Conservation (phyloP, 768 basidiomycete species). For the Suillus ampliporus region DNA sequence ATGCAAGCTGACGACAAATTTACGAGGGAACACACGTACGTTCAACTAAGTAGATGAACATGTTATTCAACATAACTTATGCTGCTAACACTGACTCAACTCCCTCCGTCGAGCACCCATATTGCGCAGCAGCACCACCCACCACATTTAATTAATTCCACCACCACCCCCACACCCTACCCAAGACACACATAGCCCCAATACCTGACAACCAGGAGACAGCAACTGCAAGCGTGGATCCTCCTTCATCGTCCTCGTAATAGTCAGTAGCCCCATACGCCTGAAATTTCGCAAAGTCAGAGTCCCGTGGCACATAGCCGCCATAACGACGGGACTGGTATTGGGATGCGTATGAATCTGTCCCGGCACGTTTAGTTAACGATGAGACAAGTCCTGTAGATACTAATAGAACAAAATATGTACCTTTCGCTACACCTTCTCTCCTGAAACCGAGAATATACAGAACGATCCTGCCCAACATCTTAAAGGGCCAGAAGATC, state of each 20-base stretch:
- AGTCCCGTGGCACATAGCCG: slow-evolving; percentile 13
- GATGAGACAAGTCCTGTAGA: background rate
- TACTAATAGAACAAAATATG: background rate
- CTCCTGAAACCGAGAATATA: slow-evolving; percentile 10
- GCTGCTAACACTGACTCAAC: background rate
- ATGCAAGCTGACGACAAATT: background rate
- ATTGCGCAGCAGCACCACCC: too few relatives aligned
- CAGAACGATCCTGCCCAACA: background rate
- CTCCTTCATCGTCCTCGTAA: background rate
- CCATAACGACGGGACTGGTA: slow-evolving; percentile 17
- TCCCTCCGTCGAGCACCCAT: too few relatives aligned
- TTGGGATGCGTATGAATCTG: slow-evolving; percentile 16
- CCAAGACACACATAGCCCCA: slow-evolving; percentile 5
- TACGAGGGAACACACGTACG: background rate
- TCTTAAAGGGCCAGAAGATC: slow-evolving; percentile 8
- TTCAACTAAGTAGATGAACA: background rate
- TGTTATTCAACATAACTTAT: background rate
- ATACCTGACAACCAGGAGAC: slow-evolving; percentile 2
- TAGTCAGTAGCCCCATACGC: slow-evolving; percentile 12
- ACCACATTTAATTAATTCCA: background rate
- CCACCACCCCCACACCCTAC: slow-evolving; percentile 9
- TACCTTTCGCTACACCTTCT: slow-evolving; percentile 10
- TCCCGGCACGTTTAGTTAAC: background rate
- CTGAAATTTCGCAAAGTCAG: slow-evolving; percentile 12
- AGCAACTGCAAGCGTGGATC: background rate